phyloP scores from a whole-genome alignment of 129 eudicot genomes.

The Deinandra increscens region DNA sequence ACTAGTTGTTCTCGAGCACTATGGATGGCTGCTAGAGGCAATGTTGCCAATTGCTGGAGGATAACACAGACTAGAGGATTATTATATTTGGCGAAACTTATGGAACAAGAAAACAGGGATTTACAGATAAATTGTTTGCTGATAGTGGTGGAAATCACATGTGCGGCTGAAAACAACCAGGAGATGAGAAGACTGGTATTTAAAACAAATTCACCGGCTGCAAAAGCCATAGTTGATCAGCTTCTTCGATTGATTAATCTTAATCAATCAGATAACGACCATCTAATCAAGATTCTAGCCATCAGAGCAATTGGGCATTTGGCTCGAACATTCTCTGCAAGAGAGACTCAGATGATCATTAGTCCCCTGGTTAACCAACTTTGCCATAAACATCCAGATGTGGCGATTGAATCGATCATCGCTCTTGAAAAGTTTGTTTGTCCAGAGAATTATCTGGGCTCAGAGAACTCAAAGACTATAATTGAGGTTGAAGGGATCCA shows the following conservation, averaged over 20 bases:
- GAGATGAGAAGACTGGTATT: no score
- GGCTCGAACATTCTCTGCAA: slow-evolving; percentile 59
- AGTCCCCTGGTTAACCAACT: slow-evolving; percentile 50
- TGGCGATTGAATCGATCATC: slow-evolving; percentile 54
- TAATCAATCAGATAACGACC: slow-evolving; percentile 30
- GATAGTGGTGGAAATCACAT: slow-evolving; percentile 46
- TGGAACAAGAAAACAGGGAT: slow-evolving; percentile 50
- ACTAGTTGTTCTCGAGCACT: no score
- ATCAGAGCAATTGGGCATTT: slow-evolving; percentile 56
- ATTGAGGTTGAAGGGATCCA: slow-evolving; percentile 49
- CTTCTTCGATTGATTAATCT: slow-evolving; percentile 48
- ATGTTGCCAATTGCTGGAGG: slow-evolving; percentile 40
- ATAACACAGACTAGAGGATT: slow-evolving; percentile 54
- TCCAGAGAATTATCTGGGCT: slow-evolving; percentile 51
- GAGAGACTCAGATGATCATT: slow-evolving; percentile 45
- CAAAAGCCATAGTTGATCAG: slow-evolving; percentile 60
- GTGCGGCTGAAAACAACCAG: no score
- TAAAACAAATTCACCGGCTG: no score
- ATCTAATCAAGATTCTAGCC: slow-evolving; percentile 43
- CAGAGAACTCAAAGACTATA: slow-evolving; percentile 52
- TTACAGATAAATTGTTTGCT: slow-evolving; percentile 50
- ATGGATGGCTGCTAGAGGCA: slow-evolving; percentile 61
- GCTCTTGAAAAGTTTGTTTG: slow-evolving; percentile 55
- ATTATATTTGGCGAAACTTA: slow-evolving; percentile 52
- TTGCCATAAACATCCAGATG: slow-evolving; percentile 38